Base-by-base conservation (phyloP, 371 early-diverging fungal genomes). In the Batrachochytrium dendrobatidis region DNA sequence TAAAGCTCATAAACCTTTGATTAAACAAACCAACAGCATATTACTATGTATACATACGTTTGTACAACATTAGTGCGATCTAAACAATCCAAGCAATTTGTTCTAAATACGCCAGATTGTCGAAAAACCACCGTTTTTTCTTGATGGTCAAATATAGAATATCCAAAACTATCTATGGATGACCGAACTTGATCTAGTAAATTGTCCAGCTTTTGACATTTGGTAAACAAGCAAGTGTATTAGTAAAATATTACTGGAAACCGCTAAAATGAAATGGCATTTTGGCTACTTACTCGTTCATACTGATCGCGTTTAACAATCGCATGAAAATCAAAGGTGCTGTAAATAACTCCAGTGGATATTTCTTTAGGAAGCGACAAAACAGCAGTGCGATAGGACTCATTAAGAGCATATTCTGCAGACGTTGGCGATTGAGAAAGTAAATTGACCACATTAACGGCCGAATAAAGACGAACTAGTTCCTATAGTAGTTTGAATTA, bases 31-130 rank as follows among this genome's bases (percentile, higher is more conserved):
- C n/a, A n/a, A n/a, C n/a, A n/a, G n/a, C n/a, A n/a, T n/a, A n/a
- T n/a, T n/a, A n/a, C n/a, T n/a, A n/a, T n/a, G n/a, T n/a, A 26
- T 26, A 30, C 59, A 5, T 57, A 62, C 65, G 67, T 65, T 61
- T 85, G 82, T 18, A 85, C 76, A 20, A 83, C 79, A 62, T 87
- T 87, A 1, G 86, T 87, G 24, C 98, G 75, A 71, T 98, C 99
- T 49, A 98, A 71, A 65, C 98, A 99, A 70, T 99, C 99, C 64
- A 99, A 75, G 65, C 99, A 99, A 63, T 99, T 99, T 1, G 92
- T 91, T 1, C 95, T 79, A 59, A 92, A 83, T 1, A 90, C 86
- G 6, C 94, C 95, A 3, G 78, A 73, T 63, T 95, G 96, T 2
- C 66, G 67, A 30, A 69, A 72, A 10, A 89, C 66, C 0, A 87